Conservation (phyloP, 805 yeast species). For the Spencermartinsiella europaea region DNA sequence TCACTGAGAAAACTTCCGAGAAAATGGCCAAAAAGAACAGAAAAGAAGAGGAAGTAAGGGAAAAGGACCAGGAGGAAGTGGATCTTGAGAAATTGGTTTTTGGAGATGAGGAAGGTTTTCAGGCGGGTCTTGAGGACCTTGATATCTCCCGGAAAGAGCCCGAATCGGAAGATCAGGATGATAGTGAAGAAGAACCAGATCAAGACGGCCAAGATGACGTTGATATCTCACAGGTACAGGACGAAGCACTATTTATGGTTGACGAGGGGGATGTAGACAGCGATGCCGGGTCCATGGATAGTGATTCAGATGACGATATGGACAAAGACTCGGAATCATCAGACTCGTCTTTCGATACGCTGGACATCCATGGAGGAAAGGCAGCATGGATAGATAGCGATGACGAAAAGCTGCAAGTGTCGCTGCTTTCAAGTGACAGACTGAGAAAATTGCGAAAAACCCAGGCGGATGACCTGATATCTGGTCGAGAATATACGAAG, state of each 20-base stretch:
- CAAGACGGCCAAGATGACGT: conserved; percentile 33
- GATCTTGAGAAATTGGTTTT: conserved; percentile 78
- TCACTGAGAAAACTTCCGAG: too few species aligned
- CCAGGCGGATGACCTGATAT: conserved; percentile 47
- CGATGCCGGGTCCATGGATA: conserved; percentile 29
- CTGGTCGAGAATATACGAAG: conserved; percentile 55
- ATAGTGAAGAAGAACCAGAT: conserved; percentile 27
- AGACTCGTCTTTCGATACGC: conserved; percentile 26
- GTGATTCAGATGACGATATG: conserved; percentile 31
- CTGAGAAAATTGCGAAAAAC: conserved; percentile 65
- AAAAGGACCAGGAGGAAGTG: conserved; percentile 81
- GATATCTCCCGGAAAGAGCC: conserved; percentile 44
- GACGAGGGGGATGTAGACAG: conserved; percentile 42
- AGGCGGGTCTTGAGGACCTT: conserved; percentile 52
- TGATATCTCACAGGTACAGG: conserved; percentile 34
- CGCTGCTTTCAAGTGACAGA: conserved; percentile 54
- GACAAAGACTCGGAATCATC: conserved; percentile 29
- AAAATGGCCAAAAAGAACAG: conserved; percentile 3
- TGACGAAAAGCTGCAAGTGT: conserved; percentile 67
- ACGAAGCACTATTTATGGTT: conserved; percentile 49
- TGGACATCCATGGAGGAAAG: conserved; percentile 29
- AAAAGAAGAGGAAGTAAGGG: conserved; percentile 22
- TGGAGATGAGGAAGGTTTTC: conserved; percentile 80
- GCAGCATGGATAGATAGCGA: conserved; percentile 88
- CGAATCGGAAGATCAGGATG: conserved; percentile 39